A percentile compares a stretch with the other conserved stretches of the same genome.
Conservation (phyloP, 768 basidiomycete genomes). For the Leccinum variicolor region DNA sequence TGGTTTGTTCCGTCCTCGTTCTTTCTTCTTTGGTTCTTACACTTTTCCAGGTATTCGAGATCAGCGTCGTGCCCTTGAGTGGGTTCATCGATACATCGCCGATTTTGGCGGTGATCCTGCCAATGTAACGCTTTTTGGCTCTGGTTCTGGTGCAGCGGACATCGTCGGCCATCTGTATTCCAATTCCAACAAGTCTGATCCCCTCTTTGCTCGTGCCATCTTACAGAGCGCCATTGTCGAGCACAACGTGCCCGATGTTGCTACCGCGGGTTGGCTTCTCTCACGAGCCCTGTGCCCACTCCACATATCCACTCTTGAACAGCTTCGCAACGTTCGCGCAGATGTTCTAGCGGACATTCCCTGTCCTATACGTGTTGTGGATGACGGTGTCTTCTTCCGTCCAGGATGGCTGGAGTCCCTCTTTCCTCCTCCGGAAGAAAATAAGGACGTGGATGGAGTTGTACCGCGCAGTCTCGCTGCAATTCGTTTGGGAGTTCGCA, state of each 20-base stretch:
- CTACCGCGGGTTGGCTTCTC: slow-evolving; percentile 63
- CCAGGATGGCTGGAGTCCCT: slow-evolving; percentile 54
- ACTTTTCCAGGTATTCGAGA: slow-evolving; percentile 52
- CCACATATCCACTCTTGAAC: slow-evolving; percentile 51
- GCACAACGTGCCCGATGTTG: slow-evolving; percentile 55
- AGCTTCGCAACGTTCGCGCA: slow-evolving; percentile 57
- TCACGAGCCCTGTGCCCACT: slow-evolving; percentile 59
- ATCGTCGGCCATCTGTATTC: slow-evolving; percentile 65
- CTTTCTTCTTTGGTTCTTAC: slow-evolving; percentile 1
- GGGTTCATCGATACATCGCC: slow-evolving; percentile 56
- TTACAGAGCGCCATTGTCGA: slow-evolving; percentile 72
- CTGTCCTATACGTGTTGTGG: slow-evolving; percentile 52
- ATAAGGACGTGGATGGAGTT: slow-evolving; percentile 23
- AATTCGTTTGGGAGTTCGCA: slow-evolving; percentile 25
- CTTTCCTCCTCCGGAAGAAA: slow-evolving; percentile 31
- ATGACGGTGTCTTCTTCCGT: slow-evolving; percentile 69
- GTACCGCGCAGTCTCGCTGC: slow-evolving; percentile 16
- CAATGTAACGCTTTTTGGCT: slow-evolving; percentile 41
- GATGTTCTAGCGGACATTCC: slow-evolving; percentile 55
- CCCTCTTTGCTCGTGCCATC: slow-evolving; percentile 71
- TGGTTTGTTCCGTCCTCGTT: slow-evolving; percentile 40
- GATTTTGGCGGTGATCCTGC: slow-evolving; percentile 67
- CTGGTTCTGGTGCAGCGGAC: slow-evolving; percentile 46
- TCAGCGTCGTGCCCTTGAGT: slow-evolving; percentile 61
- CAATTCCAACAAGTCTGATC: slow-evolving; percentile 50